Evolutionary conservation across 2,329 filamentous ascomycete genomes (phyloP).

Genomic region (Talaromyces sp.): DNA sequence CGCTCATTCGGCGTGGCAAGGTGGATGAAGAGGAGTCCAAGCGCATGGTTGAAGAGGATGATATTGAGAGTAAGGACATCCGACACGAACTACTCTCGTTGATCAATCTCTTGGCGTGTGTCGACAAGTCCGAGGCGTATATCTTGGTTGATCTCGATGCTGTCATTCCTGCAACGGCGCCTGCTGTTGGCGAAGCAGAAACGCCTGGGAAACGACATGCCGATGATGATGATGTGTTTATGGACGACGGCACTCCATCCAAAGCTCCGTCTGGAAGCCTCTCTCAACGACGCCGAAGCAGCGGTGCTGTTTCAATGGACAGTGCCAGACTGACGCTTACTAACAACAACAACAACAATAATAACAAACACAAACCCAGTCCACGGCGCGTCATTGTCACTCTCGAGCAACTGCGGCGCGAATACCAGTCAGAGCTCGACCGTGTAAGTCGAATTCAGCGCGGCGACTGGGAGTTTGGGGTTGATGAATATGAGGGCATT

Average conservation of each 20-base stretch:
- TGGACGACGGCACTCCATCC: constrained; percentile 35
- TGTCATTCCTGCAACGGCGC: constrained; percentile 12
- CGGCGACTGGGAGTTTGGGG: constrained; percentile 77
- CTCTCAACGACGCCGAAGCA: constrained; percentile 12
- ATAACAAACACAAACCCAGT: constrained; percentile 26
- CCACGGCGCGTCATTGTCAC: constrained; percentile 75
- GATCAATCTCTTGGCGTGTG: constrained; percentile 88
- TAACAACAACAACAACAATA: constrained; percentile 1
- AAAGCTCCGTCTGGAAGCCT: constrained; percentile 18
- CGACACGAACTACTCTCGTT: constrained; percentile 76
- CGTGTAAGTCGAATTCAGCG: constrained; percentile 82
- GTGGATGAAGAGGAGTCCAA: constrained; percentile 32
- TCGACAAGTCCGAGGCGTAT: constrained; percentile 78
- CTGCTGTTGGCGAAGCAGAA: constrained; percentile 7
- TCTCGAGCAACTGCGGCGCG: constrained; percentile 77
- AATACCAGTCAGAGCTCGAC: constrained; percentile 88
- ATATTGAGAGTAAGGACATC: constrained; percentile 53
- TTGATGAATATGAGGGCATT: constrained; percentile 26
- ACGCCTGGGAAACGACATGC: constrained; percentile 48
- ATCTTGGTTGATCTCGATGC: constrained; percentile 51
- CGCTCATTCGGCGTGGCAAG: constrained; percentile 31
- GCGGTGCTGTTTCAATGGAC: constrained; percentile 14
- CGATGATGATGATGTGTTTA: constrained; percentile 38
- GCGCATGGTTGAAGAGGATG: constrained; percentile 37
- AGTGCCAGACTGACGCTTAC: background rate